Evolutionary conservation across 768 basidiomycete genomes (phyloP), one percentile per base, ranked within the genome.

Genomic region (Gymnopilus junonius): DNA sequence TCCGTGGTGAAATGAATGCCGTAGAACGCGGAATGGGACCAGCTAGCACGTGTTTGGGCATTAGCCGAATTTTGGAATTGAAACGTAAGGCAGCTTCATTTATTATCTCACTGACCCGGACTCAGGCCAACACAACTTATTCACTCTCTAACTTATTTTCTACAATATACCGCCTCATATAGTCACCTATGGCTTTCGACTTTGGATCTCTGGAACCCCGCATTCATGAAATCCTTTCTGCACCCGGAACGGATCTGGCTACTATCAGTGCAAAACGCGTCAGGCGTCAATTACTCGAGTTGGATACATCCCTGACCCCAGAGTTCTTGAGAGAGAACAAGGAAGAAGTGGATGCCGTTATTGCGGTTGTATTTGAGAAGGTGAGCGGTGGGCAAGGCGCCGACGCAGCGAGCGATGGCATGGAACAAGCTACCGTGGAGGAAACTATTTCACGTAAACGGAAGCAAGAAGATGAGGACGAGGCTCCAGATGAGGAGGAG

Each of bases 251-350:
- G 50, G 91, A 95, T 81, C 83, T 95, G 69, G 64, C 80, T 48
- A 91, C 89, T 48, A 92, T 95, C 75, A 92, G 88, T 73, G 95
- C 94, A 48, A 97, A 94, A 79, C 88, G 88, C 76, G 94, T 97
- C 69, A 87, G 95, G 66, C 90, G 90, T 71, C 85, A 87, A 72
- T 79, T 95, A 65, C 69, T 79, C 60, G 85, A 85, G 63, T 58
- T 78, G 63, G 82, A 87, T 74, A 74, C 84, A 8, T 75, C 81
- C 20, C 71, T 93, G 58, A 86, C 89, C 8, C 59, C 81, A 25
- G 87, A 87, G 29, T 77, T 83, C 55, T 72, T 96, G 63, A 91
- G 88, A 70, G 82, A 85, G 66, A 77, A 90, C 76, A 92, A 89
- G 70, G 74, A 77, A 17, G 87, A 84, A 21, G 84, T 97, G 59